Evolutionary conservation across 192 early-diverging fungal genomes (phyloP), one percentile per base, ranked within the genome.

Genomic region (Allomyces arbusculus): DNA sequence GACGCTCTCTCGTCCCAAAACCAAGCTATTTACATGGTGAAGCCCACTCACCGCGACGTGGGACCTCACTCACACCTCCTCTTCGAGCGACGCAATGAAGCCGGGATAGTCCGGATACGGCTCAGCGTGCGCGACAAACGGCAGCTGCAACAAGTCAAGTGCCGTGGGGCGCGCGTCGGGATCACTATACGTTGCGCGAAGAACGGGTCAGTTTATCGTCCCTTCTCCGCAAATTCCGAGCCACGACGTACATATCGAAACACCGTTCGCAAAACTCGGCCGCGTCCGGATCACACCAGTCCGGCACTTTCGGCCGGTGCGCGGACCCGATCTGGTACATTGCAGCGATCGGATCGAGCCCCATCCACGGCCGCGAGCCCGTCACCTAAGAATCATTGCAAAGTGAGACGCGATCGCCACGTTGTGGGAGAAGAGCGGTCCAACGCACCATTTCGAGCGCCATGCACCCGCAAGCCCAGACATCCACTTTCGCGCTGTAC

Each of bases 401-500:
- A 7, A 8, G 33, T 40, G 7, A 8, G 33, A 3, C 33, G 33
- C 33, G 7, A 40, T 40, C 4, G 8, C 33, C 33, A 7, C 2
- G 7, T 8, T 40, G 4, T 8, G 33, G 33, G 33, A 40, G 3
- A 40, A 40, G 8, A 40, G 5, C 33, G 4, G 7, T 8, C 33
- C 3, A 40, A 40, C 33, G 33, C 33, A 40, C 85, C 95, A 98
- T 98, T 71, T 98, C 94, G 64, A 98, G 73, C 7, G 91, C 89
- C 10, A 91, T 75, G 69, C 94, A 96, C 26, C 94, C 87, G 45
- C 87, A 76, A 8, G 50, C 12, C 89, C 95, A 98, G 44, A 98
- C 90, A 71, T 98, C 95, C 3, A 92, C 87, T 66, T 93, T 96
- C 26, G 88, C 91, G 61, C 82, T 83, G 70, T 98, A 96, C 20